Evolutionary conservation across 495 filamentous ascomycete species (phyloP), one percentile per base, ranked within the genome.

Genomic region (Paragyromitra xinjiangensis): DNA sequence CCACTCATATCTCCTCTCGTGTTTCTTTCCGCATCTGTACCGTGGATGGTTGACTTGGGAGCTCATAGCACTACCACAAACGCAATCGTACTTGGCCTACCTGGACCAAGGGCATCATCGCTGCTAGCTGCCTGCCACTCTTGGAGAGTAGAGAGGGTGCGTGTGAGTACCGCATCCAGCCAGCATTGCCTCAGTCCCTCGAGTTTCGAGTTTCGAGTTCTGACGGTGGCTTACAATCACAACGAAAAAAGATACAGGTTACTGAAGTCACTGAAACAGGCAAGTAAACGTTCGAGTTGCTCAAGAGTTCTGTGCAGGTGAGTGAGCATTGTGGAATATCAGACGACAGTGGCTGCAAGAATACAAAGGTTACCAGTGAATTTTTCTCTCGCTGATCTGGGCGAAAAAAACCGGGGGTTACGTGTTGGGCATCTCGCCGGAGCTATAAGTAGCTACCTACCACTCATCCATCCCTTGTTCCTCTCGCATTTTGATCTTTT

Each of bases 391-490:
- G 65, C 37, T 45, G 56, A 53, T 73, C 61, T 66, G 40, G 66
- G 56, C 56, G 26, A 26, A 65, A 73, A 19, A 16, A 45, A 44
- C 45, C 19, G 70, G 26, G 68, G 56, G 26, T 40, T 48, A 69
- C 59, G 58, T 63, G 58, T 73, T 72, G 69, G 74, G 55, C 61
- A 66, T 66, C 69, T 66, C 16, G 61, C 61, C 40, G 62, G 51
- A 73, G 62, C 74, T 77, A 77, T 77, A 77, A 77, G 69, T 77
- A 73, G 69, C 74, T 77, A 73, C 70, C 61, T 61, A 40, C 59
- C 34, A 42, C 66, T 65, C 50, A 50, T 61, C 51, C 74, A 73
- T 73, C 74, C 61, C 69, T 77, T 77, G 61, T 59, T 29, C 61
- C 58, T 34, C 22, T 45, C 29, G 42, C 29, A 77, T 56, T 71